These are phyloP conservation scores for Schizophyllum amplum DNA, from an alignment of 1,284 basidiomycete genomes.

Conservation along the genomic window DNA sequence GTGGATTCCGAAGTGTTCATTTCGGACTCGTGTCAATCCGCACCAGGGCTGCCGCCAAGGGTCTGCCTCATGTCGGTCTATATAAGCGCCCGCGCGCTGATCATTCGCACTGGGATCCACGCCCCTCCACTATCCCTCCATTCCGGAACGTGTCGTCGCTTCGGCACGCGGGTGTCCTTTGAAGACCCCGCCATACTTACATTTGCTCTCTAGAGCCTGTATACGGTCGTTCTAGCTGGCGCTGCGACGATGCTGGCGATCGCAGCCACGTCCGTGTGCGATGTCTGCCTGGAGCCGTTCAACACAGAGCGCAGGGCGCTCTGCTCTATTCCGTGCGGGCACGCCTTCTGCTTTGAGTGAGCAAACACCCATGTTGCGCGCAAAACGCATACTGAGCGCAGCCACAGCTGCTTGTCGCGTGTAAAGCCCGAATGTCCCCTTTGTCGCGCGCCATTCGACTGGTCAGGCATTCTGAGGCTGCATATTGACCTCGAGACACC, in stretches of 20 bases:
- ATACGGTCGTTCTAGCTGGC: conserved; percentile 14
- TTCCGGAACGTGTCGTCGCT: conserved; percentile 13
- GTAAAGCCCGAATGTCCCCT: conserved; percentile 31
- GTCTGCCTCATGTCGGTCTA: not conserved
- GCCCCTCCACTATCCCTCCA: conserved; percentile 10
- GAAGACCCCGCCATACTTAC: conserved; percentile 12
- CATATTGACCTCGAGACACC: conserved; percentile 33
- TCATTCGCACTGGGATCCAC: conserved; percentile 4
- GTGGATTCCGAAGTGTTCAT: not conserved
- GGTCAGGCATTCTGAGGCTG: conserved; percentile 28
- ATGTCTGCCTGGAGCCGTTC: conserved; percentile 45
- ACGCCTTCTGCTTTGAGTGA: conserved; percentile 41
- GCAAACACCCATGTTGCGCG: conserved; percentile 14
- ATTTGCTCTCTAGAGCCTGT: conserved; percentile 5
- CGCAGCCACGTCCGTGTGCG: conserved; percentile 39
- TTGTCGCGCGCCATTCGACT: conserved; percentile 35
- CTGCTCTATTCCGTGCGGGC: conserved; percentile 41
- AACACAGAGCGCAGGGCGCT: conserved; percentile 31
- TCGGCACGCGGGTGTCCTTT: conserved; percentile 10
- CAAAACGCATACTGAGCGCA: conserved; percentile 4
- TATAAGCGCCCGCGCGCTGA: not conserved
- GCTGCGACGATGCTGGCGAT: conserved; percentile 37
- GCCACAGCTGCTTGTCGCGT: conserved; percentile 29
- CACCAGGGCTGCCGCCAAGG: not conserved
- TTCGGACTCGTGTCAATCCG: not conserved